Conservation (phyloP, 2,329 filamentous ascomycete species). For the Teratosphaeria gauchensis region DNA sequence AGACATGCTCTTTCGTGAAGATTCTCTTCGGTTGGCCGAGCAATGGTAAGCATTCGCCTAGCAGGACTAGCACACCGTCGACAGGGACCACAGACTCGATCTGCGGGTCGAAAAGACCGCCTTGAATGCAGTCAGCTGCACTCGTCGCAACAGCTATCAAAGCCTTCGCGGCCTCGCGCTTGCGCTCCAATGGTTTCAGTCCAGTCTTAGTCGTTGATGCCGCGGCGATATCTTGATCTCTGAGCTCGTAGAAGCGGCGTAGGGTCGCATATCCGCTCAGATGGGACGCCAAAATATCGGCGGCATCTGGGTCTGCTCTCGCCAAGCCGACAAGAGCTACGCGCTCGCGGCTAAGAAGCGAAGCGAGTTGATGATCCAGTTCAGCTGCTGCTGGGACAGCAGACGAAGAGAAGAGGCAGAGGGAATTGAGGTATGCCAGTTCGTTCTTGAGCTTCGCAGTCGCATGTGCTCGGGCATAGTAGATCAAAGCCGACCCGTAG, state of each 20-base stretch:
- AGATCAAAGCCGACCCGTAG: conserved; percentile 80
- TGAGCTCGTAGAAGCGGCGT: conserved; percentile 80
- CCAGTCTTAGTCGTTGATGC: conserved; percentile 11
- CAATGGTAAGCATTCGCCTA: conserved; percentile 76
- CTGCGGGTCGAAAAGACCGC: conserved; percentile 74
- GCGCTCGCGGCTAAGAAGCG: conserved; percentile 62
- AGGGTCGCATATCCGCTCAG: conserved; percentile 88
- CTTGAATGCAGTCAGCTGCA: conserved; percentile 81
- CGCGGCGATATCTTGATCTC: conserved; percentile 52
- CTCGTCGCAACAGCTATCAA: conserved; percentile 77
- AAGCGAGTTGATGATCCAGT: conserved; percentile 62
- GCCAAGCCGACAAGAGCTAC: conserved; percentile 63
- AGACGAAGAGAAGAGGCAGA: conserved; percentile 75
- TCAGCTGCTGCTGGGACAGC: conserved; percentile 64
- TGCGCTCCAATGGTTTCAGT: conserved; percentile 49
- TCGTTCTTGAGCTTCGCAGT: conserved; percentile 72
- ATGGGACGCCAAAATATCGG: conserved; percentile 71
- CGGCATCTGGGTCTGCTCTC: conserved; percentile 67
- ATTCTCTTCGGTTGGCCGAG: conserved; percentile 46
- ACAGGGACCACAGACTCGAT: conserved; percentile 78
- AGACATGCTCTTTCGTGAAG: conserved; percentile 19
- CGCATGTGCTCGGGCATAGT: conserved; percentile 79
- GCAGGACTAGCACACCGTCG: conserved; percentile 71
- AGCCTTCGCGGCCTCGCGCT: conserved; percentile 61
- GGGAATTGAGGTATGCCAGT: conserved; percentile 75